These are phyloP conservation scores for Nemania diffusa DNA, from an alignment of 2,329 filamentous ascomycete species.

Conservation along the genomic window DNA sequence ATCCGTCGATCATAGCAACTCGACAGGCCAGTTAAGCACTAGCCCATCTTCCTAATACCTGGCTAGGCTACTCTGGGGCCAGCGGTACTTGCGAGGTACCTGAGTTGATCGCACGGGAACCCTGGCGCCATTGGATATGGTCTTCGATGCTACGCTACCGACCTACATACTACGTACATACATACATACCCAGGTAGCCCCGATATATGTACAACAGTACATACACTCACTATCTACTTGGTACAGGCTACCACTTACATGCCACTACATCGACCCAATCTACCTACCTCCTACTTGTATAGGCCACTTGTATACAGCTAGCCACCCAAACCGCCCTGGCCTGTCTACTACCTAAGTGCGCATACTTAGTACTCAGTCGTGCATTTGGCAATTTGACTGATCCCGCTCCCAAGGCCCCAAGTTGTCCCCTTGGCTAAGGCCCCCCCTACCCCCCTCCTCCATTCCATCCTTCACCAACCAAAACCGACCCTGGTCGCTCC, in stretches of 20 bases:
- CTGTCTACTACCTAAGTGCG: too few relatives aligned
- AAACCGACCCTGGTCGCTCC: constrained; percentile 16
- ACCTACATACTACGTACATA: too few relatives aligned
- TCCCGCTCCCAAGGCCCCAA: constrained; percentile 31
- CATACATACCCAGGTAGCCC: background rate
- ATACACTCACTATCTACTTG: too few relatives aligned
- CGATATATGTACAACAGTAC: background rate
- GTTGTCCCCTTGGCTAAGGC: constrained; percentile 26
- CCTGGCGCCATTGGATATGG: constrained; percentile 15
- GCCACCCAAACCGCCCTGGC: constrained; percentile 11
- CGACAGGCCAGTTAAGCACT: constrained; percentile 25
- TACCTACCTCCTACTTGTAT: background rate
- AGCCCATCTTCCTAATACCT: background rate
- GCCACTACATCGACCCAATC: background rate
- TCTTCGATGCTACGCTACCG: constrained; percentile 12
- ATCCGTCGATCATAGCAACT: constrained; percentile 33
- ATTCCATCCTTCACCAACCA: constrained; percentile 16
- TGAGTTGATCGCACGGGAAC: constrained; percentile 21
- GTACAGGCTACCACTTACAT: background rate
- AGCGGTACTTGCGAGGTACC: constrained; percentile 29
- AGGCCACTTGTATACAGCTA: too few relatives aligned
- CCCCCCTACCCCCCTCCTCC: too few relatives aligned
- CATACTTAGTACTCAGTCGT: constrained; percentile 1
- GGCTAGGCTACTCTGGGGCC: background rate
- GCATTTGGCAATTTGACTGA: constrained; percentile 29